These are phyloP conservation scores for Carex pumila DNA, from an alignment of 176 grass and related monocot species.

Conservation along the genomic window DNA sequence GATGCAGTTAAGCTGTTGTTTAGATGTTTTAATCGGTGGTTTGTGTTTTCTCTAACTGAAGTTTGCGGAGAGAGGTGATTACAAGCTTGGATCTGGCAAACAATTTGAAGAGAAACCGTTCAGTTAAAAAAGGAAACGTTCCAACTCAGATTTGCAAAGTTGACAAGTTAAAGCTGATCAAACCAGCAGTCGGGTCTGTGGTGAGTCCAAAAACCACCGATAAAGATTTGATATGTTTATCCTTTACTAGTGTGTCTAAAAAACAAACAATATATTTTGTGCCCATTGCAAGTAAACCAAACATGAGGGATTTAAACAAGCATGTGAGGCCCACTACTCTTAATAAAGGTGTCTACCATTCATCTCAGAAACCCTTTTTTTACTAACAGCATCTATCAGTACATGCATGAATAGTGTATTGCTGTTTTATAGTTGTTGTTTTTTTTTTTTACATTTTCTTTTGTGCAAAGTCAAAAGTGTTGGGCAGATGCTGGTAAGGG, in stretches of 20 bases:
- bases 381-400: neutral
- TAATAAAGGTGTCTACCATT: neutral
- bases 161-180: neutral
- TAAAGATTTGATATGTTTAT: neutral
- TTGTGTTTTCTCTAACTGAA: slow-evolving; percentile 15
- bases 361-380: neutral
- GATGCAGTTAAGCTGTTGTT: slow-evolving; percentile 46
- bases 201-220: neutral
- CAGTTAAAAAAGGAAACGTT: neutral
- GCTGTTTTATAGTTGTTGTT: neutral
- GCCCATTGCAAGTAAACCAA: neutral
- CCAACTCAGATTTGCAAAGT: no score
- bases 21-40: slow-evolving; percentile 33
- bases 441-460: neutral
- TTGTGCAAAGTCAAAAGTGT: slow-evolving; percentile 12
- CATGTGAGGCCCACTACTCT: neutral
- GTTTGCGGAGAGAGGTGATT: neutral
- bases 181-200: neutral
- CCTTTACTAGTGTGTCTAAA: neutral
- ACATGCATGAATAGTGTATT: neutral
- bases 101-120: slow-evolving; percentile 4
- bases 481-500: slow-evolving; percentile 2
- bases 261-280: neutral
- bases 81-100: slow-evolving; percentile 25
- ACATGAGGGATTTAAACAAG: neutral